Evolutionary conservation across 2,329 filamentous ascomycete genomes (phyloP).

Genomic region (Trichothecium roseum): DNA sequence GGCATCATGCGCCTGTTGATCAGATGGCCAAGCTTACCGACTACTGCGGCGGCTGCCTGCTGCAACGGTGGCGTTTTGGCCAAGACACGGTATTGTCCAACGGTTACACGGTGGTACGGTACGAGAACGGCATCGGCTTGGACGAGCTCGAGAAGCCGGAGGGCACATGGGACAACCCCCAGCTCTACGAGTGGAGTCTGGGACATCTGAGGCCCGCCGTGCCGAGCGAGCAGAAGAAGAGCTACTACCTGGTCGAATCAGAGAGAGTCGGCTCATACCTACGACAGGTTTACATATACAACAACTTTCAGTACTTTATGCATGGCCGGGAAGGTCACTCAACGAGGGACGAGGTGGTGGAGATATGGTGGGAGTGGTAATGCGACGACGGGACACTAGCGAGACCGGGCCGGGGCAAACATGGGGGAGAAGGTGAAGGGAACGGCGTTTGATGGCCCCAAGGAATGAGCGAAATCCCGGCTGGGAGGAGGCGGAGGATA

Average conservation of each 20-base stretch:
- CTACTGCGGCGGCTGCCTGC: slow-evolving; percentile 48
- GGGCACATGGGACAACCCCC: slow-evolving; percentile 1
- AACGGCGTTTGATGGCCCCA: no score
- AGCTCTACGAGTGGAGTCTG: slow-evolving; percentile 3
- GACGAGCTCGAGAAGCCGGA: slow-evolving; percentile 25
- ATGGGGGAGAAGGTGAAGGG: no score
- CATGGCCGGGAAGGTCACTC: not conserved
- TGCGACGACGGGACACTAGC: no score
- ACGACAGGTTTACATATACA: slow-evolving; percentile 4
- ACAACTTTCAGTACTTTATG: no score
- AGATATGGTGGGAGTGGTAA: slow-evolving; percentile 4
- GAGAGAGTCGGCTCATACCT: slow-evolving; percentile 1
- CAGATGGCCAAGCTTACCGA: slow-evolving; percentile 36
- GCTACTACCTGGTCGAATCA: slow-evolving; percentile 3
- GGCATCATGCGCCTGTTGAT: slow-evolving; percentile 40
- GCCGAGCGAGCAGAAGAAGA: slow-evolving; percentile 4
- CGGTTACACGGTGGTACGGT: slow-evolving; percentile 46
- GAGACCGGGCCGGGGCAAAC: no score
- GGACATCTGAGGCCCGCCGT: slow-evolving; percentile 2
- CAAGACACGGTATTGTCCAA: slow-evolving; percentile 43
- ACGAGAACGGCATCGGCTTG: slow-evolving; percentile 26
- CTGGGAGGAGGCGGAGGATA: no score
- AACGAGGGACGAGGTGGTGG: slow-evolving; percentile 5
- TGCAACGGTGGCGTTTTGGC: slow-evolving; percentile 43
- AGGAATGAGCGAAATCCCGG: no score